A percentile compares a stretch with the other conserved stretches of the same genome.
Conservation (phyloP, 2,329 filamentous ascomycete species). For the Cladosporium sp. region DNA sequence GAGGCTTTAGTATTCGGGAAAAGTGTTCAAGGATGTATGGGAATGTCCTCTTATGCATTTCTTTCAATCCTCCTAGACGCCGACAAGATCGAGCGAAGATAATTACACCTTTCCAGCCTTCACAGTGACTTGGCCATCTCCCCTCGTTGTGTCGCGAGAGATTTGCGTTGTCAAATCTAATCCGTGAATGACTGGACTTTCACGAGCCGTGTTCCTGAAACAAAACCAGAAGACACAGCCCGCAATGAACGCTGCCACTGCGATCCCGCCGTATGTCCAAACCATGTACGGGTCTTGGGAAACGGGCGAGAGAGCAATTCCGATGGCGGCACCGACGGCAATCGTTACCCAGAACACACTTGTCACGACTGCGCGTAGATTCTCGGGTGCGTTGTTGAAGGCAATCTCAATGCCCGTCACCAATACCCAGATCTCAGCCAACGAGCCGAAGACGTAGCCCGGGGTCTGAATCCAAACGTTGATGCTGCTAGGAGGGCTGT, state of each 20-base stretch:
- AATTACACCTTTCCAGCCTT: neutral
- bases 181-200: neutral
- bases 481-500: conserved; percentile 38
- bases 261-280: conserved; percentile 53
- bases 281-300: conserved; percentile 64
- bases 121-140: neutral
- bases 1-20: no score
- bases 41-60: neutral
- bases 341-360: conserved; percentile 42
- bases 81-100: neutral
- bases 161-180: neutral
- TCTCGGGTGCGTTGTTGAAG: conserved; percentile 47
- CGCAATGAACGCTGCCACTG: conserved; percentile 24
- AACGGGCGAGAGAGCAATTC: conserved; percentile 61
- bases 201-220: conserved; percentile 46
- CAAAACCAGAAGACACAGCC: conserved; percentile 27
- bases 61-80: no score
- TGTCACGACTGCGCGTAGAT: conserved; percentile 50
- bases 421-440: conserved; percentile 49
- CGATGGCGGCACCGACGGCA: conserved; percentile 60
- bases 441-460: conserved; percentile 46
- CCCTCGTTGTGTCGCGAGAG: neutral
- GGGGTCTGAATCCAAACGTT: conserved; percentile 48
- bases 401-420: conserved; percentile 50
- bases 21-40: neutral